Percentiles rank a stretch among this genome's conserved stretches.
phyloP scores from a whole-genome alignment of 2,329 filamentous ascomycete genomes.

The Dichotomopilus funicola region DNA sequence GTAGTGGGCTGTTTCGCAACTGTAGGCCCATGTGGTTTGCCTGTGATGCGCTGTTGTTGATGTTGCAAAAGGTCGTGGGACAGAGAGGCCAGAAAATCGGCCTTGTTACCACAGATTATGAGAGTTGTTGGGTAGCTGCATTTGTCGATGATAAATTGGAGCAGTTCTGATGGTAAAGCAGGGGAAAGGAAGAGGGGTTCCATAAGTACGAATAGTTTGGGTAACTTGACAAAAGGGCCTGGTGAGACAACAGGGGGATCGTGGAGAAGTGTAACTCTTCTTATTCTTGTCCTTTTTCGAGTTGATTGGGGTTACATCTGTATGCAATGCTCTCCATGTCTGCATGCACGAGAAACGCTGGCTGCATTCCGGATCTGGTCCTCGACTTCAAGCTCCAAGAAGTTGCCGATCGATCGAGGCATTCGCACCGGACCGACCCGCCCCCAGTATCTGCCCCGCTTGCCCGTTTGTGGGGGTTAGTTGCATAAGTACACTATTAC shows the following conservation, averaged over 20 bases:
- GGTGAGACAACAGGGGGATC: neutral
- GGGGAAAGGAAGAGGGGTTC: slow-evolving; percentile 42
- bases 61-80: slow-evolving; percentile 39
- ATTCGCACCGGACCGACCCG: slow-evolving; percentile 10
- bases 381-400: neutral
- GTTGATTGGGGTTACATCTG: too few species aligned
- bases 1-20: slow-evolving; percentile 5
- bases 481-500: slow-evolving; percentile 6
- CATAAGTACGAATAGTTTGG: neutral
- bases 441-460: slow-evolving; percentile 11
- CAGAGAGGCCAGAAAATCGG: slow-evolving; percentile 58
- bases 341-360: too few species aligned
- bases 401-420: neutral
- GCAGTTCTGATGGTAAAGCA: slow-evolving; percentile 52
- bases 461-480: slow-evolving; percentile 16
- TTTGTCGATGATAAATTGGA: slow-evolving; percentile 55
- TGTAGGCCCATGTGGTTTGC: neutral
- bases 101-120: slow-evolving; percentile 61
- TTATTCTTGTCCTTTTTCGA: too few species aligned
- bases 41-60: slow-evolving; percentile 12
- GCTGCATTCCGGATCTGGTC: too few species aligned
- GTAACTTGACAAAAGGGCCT: neutral
- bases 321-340: too few species aligned
- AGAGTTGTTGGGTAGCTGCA: slow-evolving; percentile 56
- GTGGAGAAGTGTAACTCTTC: neutral